phyloP scores from a whole-genome alignment of 768 basidiomycete species.

The Goffeauzyma gilvescens region DNA sequence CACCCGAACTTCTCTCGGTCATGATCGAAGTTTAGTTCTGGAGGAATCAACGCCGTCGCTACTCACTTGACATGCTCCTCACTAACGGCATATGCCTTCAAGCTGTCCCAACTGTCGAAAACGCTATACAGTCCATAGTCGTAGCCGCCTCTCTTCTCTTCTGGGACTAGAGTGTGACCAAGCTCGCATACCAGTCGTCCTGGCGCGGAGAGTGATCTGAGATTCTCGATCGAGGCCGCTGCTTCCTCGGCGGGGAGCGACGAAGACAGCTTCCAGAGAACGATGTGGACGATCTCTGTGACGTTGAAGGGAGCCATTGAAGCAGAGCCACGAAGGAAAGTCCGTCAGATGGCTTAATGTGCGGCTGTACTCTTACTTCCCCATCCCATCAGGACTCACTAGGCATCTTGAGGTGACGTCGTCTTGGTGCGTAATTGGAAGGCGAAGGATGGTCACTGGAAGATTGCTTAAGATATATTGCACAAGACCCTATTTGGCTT shows the following conservation, averaged over 20 bases:
- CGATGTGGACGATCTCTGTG: constrained; percentile 10
- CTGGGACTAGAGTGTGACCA: neutral
- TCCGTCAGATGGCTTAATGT: too few species aligned
- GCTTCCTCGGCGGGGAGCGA: neutral
- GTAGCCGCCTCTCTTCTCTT: constrained; percentile 2
- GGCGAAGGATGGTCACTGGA: neutral
- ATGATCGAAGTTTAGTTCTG: too few species aligned
- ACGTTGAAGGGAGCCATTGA: neutral
- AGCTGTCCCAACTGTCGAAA: constrained; percentile 3
- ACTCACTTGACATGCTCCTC: constrained; percentile 11
- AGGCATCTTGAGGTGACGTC: neutral
- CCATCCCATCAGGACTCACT: neutral
- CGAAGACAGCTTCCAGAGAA: neutral
- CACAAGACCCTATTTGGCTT: too few species aligned
- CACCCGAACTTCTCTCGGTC: too few species aligned
- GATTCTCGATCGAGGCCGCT: neutral
- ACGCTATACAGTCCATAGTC: constrained; percentile 8
- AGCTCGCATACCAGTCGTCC: constrained; percentile 1
- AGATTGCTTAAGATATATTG: neutral
- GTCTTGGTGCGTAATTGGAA: neutral
- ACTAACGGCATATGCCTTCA: constrained; percentile 5
- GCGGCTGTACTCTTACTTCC: neutral
- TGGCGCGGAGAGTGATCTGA: neutral
- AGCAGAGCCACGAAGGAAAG: too few species aligned
- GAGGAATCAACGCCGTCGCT: too few species aligned